Conservation (phyloP, 805 yeast species). For the Yamadazyma laniorum region DNA sequence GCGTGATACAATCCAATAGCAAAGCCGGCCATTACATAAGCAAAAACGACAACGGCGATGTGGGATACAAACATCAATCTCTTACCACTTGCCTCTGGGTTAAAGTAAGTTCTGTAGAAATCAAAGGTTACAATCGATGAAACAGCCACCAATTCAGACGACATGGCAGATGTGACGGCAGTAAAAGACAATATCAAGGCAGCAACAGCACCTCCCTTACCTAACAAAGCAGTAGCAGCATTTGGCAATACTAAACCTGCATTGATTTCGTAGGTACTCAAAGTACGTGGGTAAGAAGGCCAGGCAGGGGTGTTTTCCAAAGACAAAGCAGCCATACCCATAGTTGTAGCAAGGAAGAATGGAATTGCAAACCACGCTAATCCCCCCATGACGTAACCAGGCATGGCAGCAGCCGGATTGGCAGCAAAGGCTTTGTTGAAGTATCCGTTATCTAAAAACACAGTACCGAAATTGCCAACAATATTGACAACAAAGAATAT, state of each 20-base stretch:
- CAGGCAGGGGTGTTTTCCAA: constrained; percentile 66
- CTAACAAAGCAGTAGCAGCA: constrained; percentile 81
- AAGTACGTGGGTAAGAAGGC: constrained; percentile 73
- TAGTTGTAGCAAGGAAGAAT: constrained; percentile 72
- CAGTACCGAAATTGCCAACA: constrained; percentile 89
- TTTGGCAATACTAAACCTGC: constrained; percentile 80
- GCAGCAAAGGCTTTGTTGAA: constrained; percentile 89
- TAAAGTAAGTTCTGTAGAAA: constrained; percentile 74
- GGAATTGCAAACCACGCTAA: constrained; percentile 92
- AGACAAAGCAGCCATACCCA: constrained; percentile 83
- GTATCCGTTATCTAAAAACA: constrained; percentile 82
- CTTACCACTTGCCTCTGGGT: constrained; percentile 77
- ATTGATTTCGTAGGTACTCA: constrained; percentile 66
- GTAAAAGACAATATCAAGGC: constrained; percentile 76
- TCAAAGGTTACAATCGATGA: constrained; percentile 86
- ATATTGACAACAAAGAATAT: constrained; percentile 83
- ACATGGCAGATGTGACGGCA: constrained; percentile 92
- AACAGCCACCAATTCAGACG: constrained; percentile 87
- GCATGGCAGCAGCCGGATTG: constrained; percentile 77
- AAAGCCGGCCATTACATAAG: constrained; percentile 73
- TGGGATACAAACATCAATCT: constrained; percentile 70
- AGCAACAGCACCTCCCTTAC: constrained; percentile 86
- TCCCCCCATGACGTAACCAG: constrained; percentile 88
- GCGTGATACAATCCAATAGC: constrained; percentile 81
- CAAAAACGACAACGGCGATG: constrained; percentile 54